Evolutionary conservation across 169 alveolate genomes (phyloP), one percentile per base, ranked within the genome.

Genomic region (Eimeria tenella): DNA sequence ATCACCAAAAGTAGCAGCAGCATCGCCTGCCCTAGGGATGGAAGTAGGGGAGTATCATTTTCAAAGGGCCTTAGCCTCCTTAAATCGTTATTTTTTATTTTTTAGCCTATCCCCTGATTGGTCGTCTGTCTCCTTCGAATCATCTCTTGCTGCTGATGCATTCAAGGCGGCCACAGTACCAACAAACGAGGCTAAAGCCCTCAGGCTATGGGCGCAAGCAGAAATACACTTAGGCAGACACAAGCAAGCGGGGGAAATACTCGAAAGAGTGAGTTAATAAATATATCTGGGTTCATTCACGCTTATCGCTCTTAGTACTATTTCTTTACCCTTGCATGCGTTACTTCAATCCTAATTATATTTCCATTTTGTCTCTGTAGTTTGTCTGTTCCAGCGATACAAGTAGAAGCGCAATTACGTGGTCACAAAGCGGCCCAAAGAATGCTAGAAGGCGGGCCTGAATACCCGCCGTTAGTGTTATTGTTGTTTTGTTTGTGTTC

Each of bases 61-160:
- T 60, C 56, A 81, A 71, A 49, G 89, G 89, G 89, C 89, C 4
- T 9, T 56, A 13, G 89, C 89, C 73, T 42, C 89, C 25, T 53
- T 81, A 13, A 23, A 70, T 21, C 89, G 65, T 10, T 9, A 23
- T 10, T 81, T 81, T 56, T 52, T 55, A 71, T 81, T 75, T 42
- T 81, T 81, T 56, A 8, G 23, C 21, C 74, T 81, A 53, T 56
- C 89, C 49, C 89, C 73, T 4, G 73, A 81, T 9, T 81, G 89
- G 89, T 53, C 31, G 7, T 4, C 70, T 9, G 89, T 56, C 58
- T 52, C 74, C 55, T 8, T 31, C 25, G 89, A 81, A 52, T 49
- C 89, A 53, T 49, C 89, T 19, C 42, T 81, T 21, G 89, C 89
- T 23, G 89, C 89, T 10, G 60, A 81, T 21, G 89, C 89, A 11